phyloP scores from a whole-genome alignment of 306 rosid genomes.

The Vigna unguiculata region DNA sequence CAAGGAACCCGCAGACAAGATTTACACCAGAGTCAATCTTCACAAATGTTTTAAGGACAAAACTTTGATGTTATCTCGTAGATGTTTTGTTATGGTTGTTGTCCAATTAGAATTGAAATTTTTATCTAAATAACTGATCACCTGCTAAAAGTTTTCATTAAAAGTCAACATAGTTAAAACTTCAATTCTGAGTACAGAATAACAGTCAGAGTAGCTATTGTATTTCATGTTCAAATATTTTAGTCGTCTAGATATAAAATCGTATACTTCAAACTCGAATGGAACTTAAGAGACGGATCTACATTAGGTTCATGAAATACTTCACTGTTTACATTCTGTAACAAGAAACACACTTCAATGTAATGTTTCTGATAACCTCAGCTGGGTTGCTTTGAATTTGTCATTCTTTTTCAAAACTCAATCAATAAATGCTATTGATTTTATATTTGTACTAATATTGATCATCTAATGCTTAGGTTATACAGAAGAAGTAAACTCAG shows the following conservation, averaged over 20 bases:
- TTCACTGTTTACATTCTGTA: not conserved
- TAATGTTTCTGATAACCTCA: not conserved
- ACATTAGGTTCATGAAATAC: not conserved
- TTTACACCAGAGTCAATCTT: too few relatives aligned
- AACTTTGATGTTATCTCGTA: not conserved
- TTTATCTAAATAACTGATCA: not conserved
- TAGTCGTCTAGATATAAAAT: not conserved
- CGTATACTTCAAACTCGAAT: not conserved
- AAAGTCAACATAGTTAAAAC: not conserved
- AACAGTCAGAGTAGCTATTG: not conserved
- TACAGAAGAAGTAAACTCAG: conserved; percentile 44
- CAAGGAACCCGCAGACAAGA: too few relatives aligned
- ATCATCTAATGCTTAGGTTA: conserved; percentile 3
- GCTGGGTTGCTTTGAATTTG: not conserved
- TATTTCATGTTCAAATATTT: not conserved
- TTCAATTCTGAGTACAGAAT: not conserved
- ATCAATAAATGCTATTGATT: not conserved
- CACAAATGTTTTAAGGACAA: too few relatives aligned
- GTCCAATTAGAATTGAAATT: not conserved
- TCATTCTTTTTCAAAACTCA: not conserved
- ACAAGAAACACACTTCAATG: not conserved
- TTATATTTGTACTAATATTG: not conserved
- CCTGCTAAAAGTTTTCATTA: not conserved
- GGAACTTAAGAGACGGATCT: not conserved
- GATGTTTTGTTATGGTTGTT: not conserved